A percentile compares a stretch with the other conserved stretches of the same genome.
These are phyloP conservation scores for Casaregolazyma suthepensis DNA, from an alignment of 1,139 yeast genomes.

Conservation along the genomic window DNA sequence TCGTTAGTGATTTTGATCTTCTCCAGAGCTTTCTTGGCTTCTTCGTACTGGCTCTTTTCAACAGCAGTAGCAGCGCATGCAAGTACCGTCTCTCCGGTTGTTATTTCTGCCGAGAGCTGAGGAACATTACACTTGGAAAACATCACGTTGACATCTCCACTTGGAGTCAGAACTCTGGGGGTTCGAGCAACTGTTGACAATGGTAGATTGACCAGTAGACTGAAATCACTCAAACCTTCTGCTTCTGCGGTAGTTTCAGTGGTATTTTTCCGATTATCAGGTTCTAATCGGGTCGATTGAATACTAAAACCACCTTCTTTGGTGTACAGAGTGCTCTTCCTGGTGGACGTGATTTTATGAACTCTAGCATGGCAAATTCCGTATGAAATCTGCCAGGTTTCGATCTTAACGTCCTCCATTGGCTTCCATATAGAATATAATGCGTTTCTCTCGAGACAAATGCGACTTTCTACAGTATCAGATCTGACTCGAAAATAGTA, in stretches of 20 bases:
- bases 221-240: slow-evolving; percentile 14
- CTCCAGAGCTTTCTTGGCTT: neutral
- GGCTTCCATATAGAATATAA: slow-evolving; percentile 28
- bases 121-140: neutral
- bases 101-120: neutral
- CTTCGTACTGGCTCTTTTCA: neutral
- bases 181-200: neutral
- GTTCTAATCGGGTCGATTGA: slow-evolving; percentile 9
- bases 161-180: neutral
- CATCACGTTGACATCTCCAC: neutral
- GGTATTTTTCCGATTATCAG: slow-evolving; percentile 8
- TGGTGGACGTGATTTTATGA: slow-evolving; percentile 21
- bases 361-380: slow-evolving; percentile 26
- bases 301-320: slow-evolving; percentile 22
- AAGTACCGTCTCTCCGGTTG: neutral
- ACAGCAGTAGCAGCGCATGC: neutral
- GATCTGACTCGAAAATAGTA: slow-evolving; percentile 16
- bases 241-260: slow-evolving; percentile 9
- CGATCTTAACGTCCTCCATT: slow-evolving; percentile 23
- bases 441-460: slow-evolving; percentile 21
- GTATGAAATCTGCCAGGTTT: slow-evolving; percentile 26
- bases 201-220: slow-evolving; percentile 18
- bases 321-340: slow-evolving; percentile 14
- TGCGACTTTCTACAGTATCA: slow-evolving; percentile 21
- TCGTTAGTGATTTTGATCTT: neutral